phyloP scores from a whole-genome alignment of 257 asterid genomes.

The Anisodus acutangulus region DNA sequence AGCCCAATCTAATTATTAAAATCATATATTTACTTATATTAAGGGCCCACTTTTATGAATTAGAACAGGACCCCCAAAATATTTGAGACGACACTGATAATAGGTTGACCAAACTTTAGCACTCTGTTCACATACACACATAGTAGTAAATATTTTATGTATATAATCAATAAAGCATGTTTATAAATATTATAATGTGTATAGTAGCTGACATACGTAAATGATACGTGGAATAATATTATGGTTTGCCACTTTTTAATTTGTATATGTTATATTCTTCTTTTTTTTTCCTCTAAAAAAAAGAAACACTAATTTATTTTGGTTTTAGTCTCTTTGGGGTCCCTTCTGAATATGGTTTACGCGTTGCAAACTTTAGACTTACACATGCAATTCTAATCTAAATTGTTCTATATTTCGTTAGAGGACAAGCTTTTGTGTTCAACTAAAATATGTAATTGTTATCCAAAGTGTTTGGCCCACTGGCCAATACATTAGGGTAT shows the following conservation, averaged over 20 bases:
- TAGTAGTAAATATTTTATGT: neutral
- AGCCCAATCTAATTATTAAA: too few species aligned
- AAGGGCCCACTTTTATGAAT: too few species aligned
- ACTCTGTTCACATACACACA: too few species aligned
- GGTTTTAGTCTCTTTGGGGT: neutral
- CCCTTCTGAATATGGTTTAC: neutral
- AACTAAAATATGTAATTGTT: neutral
- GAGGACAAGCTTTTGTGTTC: constrained; percentile 5
- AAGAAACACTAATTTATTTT: constrained; percentile 29
- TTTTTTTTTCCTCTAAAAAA: neutral
- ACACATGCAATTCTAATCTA: neutral
- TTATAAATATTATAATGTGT: neutral
- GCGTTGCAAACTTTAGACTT: constrained; percentile 16
- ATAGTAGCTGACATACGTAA: constrained; percentile 33
- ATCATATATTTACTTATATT: too few species aligned
- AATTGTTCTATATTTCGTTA: neutral
- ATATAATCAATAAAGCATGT: neutral
- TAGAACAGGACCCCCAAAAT: too few species aligned
- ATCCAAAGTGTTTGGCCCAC: too few species aligned
- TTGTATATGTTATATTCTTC: neutral
- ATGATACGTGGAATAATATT: constrained; percentile 43
- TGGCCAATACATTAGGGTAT: too few species aligned
- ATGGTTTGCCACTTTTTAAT: constrained; percentile 36
- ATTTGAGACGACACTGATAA: too few species aligned
- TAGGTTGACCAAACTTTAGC: too few species aligned